Conservation (phyloP, 345 rosid genomes). For the Tarenaya hassleriana region DNA sequence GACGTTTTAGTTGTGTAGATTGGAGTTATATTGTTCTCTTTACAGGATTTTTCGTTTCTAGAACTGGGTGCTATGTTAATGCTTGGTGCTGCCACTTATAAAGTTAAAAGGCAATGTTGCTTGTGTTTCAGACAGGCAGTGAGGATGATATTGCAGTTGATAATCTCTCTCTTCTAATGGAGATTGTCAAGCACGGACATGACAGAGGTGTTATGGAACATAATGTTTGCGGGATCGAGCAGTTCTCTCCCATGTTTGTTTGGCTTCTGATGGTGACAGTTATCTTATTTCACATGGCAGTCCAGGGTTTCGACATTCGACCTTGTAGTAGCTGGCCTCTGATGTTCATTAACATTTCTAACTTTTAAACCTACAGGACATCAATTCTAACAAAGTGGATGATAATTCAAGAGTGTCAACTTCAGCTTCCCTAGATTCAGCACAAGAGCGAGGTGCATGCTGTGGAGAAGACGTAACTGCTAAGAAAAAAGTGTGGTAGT, state of each 20-base stretch:
- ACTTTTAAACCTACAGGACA: slow-evolving; percentile 25
- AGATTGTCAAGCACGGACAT: slow-evolving; percentile 25
- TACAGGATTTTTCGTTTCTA: background rate
- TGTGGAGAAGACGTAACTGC: slow-evolving; percentile 18
- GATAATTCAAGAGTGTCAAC: slow-evolving; percentile 27
- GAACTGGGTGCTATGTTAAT: slow-evolving; percentile 1
- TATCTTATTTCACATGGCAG: background rate
- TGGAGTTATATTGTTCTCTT: background rate
- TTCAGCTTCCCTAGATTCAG: slow-evolving; percentile 13
- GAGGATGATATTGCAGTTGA: slow-evolving; percentile 34
- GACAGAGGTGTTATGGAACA: slow-evolving; percentile 24
- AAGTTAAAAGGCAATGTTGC: background rate
- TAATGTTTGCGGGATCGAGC: slow-evolving; percentile 30
- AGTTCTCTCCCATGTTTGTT: slow-evolving; percentile 37
- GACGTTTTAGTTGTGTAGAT: background rate
- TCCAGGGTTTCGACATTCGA: background rate
- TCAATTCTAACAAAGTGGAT: slow-evolving; percentile 19
- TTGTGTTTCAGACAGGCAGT: slow-evolving; percentile 32
- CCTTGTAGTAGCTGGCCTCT: background rate
- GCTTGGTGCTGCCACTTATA: background rate
- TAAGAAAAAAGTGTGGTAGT: slow-evolving; percentile 27
- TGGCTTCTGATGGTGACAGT: slow-evolving; percentile 35
- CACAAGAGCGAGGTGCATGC: slow-evolving; percentile 14
- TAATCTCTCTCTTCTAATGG: slow-evolving; percentile 30
- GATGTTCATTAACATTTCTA: slow-evolving; percentile 15